Conservation (phyloP, 1,284 basidiomycete genomes). For the Exobasidium rhododendri region DNA sequence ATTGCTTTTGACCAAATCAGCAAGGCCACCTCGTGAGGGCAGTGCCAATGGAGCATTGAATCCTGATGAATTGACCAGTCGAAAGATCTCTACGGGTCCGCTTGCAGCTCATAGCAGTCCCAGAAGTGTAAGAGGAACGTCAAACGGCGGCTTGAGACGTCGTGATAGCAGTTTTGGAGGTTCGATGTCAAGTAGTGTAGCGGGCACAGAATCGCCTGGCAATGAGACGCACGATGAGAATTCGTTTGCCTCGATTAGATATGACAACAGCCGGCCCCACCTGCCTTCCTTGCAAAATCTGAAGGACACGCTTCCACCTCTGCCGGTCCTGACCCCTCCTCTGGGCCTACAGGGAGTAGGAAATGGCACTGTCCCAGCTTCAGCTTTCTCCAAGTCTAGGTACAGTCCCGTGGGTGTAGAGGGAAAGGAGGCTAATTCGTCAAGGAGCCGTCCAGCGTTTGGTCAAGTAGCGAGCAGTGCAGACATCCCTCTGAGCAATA, state of each 20-base stretch:
- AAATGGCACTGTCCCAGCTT: slow-evolving; percentile 8
- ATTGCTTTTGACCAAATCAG: slow-evolving; percentile 30
- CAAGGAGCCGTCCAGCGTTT: slow-evolving; percentile 3
- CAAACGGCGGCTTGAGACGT: neutral
- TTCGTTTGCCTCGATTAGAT: neutral
- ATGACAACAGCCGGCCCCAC: neutral
- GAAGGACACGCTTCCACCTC: neutral
- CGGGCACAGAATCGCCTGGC: neutral
- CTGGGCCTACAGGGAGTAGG: neutral
- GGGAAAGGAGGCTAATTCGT: slow-evolving; percentile 1
- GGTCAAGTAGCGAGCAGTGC: slow-evolving; percentile 14
- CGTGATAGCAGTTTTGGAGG: slow-evolving; percentile 16
- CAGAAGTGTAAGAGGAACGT: slow-evolving; percentile 10
- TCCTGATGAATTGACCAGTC: slow-evolving; percentile 27
- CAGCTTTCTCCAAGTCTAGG: slow-evolving; percentile 5
- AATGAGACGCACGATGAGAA: neutral
- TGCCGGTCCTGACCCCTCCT: neutral
- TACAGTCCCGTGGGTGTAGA: neutral
- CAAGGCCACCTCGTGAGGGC: slow-evolving; percentile 37
- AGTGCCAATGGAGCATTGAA: slow-evolving; percentile 21
- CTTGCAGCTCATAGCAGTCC: slow-evolving; percentile 30
- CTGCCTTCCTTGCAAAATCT: neutral
- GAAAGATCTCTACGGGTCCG: slow-evolving; percentile 41
- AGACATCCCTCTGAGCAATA: slow-evolving; percentile 11
- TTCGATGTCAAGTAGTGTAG: slow-evolving; percentile 14